A percentile compares a stretch with the other conserved stretches of the same genome.
phyloP scores from a whole-genome alignment of 2,329 filamentous ascomycete genomes.

The Fonsecaea nubica region DNA sequence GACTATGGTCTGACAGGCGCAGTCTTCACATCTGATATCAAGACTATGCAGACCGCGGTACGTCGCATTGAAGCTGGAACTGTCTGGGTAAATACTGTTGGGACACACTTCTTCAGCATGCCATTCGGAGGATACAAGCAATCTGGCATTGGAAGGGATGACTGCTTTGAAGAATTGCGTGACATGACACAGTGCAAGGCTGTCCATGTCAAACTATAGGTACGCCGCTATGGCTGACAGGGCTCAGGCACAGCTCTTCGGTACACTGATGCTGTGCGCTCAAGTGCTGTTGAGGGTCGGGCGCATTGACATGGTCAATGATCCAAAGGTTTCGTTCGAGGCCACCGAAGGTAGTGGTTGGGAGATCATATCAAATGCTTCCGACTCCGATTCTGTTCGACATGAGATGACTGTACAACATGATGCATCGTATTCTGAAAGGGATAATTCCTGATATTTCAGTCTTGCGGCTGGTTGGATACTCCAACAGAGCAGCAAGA shows the following conservation, averaged over 20 bases:
- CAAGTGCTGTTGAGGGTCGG: neutral
- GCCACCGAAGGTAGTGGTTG: neutral
- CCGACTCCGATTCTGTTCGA: neutral
- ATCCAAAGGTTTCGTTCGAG: neutral
- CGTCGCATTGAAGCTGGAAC: conserved; percentile 20
- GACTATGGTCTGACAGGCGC: conserved; percentile 26
- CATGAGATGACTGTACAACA: neutral
- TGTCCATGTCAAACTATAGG: conserved; percentile 26
- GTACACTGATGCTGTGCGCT: neutral
- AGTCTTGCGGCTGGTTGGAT: neutral
- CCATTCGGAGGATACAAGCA: conserved; percentile 34
- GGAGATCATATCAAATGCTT: neutral
- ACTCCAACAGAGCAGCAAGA: neutral
- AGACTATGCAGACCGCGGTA: conserved; percentile 18
- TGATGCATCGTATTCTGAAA: neutral
- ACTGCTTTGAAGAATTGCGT: conserved; percentile 27
- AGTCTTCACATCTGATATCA: conserved; percentile 22
- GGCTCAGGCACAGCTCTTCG: neutral
- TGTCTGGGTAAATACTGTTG: conserved; percentile 30
- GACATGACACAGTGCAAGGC: conserved; percentile 26
- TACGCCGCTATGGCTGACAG: neutral
- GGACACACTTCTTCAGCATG: conserved; percentile 28
- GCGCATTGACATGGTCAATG: neutral
- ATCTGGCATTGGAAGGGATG: conserved; percentile 33
- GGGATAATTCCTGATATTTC: neutral